Base-by-base conservation (phyloP, 768 basidiomycete genomes). In the Boletus vinaceobasis region DNA sequence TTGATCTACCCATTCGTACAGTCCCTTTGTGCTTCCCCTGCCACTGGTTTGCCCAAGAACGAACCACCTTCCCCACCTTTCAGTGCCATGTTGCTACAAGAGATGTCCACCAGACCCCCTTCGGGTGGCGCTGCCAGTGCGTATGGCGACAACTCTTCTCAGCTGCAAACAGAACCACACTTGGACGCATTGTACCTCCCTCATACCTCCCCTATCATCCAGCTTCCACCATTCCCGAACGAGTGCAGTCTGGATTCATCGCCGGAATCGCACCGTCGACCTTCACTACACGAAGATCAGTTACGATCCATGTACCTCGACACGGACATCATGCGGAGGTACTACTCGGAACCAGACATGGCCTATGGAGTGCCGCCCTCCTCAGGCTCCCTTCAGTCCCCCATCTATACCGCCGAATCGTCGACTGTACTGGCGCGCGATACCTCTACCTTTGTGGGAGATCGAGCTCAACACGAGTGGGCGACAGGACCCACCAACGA, bases 11-110 rank as follows among this genome's bases (percentile, higher is more conserved):
- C 45, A 21, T 54, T 50, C 44, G 21, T 51, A 6, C 53, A 82
- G 81, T 80, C 80, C 7, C 73, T 83, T 47, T 79, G 77, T 56
- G 72, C 75, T 2, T 73, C 78, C n/a, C 65, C 73, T 7, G 65
- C 73, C 7, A 59, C 62, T 31, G 71, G 68, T 45, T 40, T 43
- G 1, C 48, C 55, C 15, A 48, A 52, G 27, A 65, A 58, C 13
- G 54, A 58, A 5, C 64, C 67, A 14, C 60, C 68, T 9, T 71
- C 71, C 13, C 48, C 74, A 68, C 7, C 71, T 72, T 46, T 72
- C 71, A 5, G 23, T 26, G 27, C 72, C 60, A 29, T 67, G 65
- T 14, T 67, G 67, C 32, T 46, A 5, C 60, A 53, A 31, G 57
- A 54, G 1, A 21, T 39, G n/a, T 33, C 43, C 38, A 19, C 21